Conservation (phyloP, 2,329 filamentous ascomycete species). For the Fusarium multiceps region DNA sequence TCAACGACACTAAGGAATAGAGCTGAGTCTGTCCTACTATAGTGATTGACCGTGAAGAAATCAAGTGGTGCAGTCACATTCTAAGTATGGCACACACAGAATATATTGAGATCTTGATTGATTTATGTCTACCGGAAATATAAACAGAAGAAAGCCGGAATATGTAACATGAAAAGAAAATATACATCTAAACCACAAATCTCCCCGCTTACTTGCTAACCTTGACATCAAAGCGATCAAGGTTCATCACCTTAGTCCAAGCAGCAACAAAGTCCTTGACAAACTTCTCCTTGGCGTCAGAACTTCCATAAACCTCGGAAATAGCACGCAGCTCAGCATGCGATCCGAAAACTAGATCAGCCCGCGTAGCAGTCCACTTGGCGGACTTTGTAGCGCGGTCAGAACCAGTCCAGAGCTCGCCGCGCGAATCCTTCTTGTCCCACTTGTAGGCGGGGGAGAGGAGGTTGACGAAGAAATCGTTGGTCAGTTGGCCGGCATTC, state of each 20-base stretch:
- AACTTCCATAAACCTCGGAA: conserved; percentile 74
- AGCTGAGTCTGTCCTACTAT: too few species aligned
- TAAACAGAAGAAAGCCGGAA: neutral
- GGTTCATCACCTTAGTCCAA: conserved; percentile 80
- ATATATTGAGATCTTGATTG: too few species aligned
- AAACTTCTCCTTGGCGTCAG: conserved; percentile 71
- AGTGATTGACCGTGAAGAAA: too few species aligned
- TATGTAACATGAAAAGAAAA: conserved; percentile 1
- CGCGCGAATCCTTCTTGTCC: conserved; percentile 56
- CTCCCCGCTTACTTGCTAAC: neutral
- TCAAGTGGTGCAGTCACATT: too few species aligned
- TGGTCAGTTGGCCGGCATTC: conserved; percentile 75
- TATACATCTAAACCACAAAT: too few species aligned
- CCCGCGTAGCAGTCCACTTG: conserved; percentile 77
- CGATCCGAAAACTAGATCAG: conserved; percentile 78
- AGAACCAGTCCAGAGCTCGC: conserved; percentile 70
- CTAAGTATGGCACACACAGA: too few species aligned
- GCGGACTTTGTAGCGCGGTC: conserved; percentile 73
- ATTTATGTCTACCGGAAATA: neutral
- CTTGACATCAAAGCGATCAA: conserved; percentile 73
- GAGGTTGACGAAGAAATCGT: conserved; percentile 86
- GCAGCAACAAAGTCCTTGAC: conserved; percentile 76
- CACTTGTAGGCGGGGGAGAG: conserved; percentile 74
- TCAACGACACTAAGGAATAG: too few species aligned
- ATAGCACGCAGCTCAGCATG: conserved; percentile 78